Conservation (phyloP, 2,329 filamentous ascomycete species). For the Verticillium tricorpus region DNA sequence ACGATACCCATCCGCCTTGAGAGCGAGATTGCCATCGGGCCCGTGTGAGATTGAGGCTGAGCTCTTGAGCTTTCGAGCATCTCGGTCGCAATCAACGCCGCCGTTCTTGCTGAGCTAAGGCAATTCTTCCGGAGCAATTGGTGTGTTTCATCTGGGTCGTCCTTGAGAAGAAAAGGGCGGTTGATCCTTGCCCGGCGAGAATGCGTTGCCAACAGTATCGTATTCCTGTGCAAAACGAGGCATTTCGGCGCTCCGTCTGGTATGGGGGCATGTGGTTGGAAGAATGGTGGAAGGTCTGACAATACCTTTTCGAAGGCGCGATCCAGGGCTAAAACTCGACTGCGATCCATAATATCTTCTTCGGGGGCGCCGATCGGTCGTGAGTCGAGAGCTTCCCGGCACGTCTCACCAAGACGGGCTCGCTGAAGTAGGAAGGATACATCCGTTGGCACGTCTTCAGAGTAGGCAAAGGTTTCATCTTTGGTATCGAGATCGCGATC, state of each 20-base stretch:
- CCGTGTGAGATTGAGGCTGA: neutral
- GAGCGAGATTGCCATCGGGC: neutral
- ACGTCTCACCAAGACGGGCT: conserved; percentile 30
- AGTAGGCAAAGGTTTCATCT: conserved; percentile 21
- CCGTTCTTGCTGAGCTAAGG: conserved; percentile 18
- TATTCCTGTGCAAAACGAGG: conserved; percentile 15
- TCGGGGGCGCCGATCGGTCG: conserved; percentile 18
- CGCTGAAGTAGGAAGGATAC: conserved; percentile 34
- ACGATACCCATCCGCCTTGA: conserved; percentile 14
- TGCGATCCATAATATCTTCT: conserved; percentile 25
- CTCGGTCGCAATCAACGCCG: conserved; percentile 14
- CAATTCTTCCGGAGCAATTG: conserved; percentile 13
- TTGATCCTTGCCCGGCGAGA: conserved; percentile 20
- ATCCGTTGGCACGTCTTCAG: conserved; percentile 24
- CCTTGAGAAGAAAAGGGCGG: conserved; percentile 19
- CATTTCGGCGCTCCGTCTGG: conserved; percentile 9
- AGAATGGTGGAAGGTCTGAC: conserved; percentile 13
- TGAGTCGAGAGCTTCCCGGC: conserved; percentile 28
- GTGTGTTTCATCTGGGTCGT: conserved; percentile 5
- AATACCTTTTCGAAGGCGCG: conserved; percentile 16
- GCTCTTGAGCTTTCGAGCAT: conserved; percentile 12
- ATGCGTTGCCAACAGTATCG: conserved; percentile 16
- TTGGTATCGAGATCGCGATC: conserved; percentile 29
- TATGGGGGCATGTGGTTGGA: conserved; percentile 11
- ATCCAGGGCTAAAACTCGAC: conserved; percentile 27